Conservation (phyloP, 2,329 filamentous ascomycete species). For the Beauveria scarabaeidicola region DNA sequence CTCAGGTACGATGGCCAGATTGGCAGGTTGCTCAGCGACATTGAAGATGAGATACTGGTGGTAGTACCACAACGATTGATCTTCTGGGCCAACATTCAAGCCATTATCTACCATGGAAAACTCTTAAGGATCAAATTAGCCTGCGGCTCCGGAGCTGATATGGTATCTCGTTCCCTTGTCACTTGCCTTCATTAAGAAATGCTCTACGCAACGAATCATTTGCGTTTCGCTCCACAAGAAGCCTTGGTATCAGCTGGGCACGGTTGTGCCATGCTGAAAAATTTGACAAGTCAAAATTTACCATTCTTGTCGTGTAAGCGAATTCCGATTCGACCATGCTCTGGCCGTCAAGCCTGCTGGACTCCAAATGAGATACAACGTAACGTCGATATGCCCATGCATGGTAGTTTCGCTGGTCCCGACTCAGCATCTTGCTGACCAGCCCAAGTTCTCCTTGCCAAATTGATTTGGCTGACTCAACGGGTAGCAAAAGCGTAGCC, state of each 20-base stretch:
- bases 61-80: constrained; percentile 96
- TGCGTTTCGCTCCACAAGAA: constrained; percentile 64
- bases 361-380: constrained; percentile 70
- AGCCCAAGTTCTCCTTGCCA: constrained; percentile 82
- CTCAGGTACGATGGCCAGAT: constrained; percentile 54
- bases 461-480: constrained; percentile 48
- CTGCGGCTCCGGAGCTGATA: neutral
- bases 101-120: constrained; percentile 67
- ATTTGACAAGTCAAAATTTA: constrained; percentile 76
- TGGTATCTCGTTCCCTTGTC: constrained; percentile 24
- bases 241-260: constrained; percentile 68
- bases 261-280: constrained; percentile 96
- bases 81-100: constrained; percentile 81
- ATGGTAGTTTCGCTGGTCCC: constrained; percentile 88
- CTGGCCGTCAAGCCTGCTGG: constrained; percentile 36
- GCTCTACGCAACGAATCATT: constrained; percentile 51
- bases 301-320: constrained; percentile 84
- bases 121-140: constrained; percentile 41
- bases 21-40: constrained; percentile 41
- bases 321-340: constrained; percentile 77
- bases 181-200: constrained; percentile 63
- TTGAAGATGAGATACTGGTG: constrained; percentile 79
- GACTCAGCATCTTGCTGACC: constrained; percentile 77
- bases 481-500: constrained; percentile 55
- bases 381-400: constrained; percentile 87